A percentile compares a stretch with the other conserved stretches of the same genome.
Evolutionary conservation across 805 yeast genomes (phyloP).

Genomic region (Starmerella sirachaensis): DNA sequence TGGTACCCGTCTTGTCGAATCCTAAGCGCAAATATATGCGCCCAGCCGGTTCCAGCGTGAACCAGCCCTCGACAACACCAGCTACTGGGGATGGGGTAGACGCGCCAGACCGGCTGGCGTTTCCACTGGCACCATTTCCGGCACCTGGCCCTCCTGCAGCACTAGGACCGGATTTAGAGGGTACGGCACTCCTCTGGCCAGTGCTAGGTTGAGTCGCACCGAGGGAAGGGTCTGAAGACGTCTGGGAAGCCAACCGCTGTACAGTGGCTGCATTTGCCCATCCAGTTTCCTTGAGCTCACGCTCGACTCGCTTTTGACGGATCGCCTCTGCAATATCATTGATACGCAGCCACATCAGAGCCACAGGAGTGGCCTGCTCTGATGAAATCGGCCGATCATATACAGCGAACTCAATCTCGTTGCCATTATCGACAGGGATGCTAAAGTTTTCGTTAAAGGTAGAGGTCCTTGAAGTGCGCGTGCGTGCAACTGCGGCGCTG

Average conservation of each 20-base stretch:
- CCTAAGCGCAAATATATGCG: slow-evolving; percentile 68
- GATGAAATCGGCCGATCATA: slow-evolving; percentile 42
- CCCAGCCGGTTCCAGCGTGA: slow-evolving; percentile 86
- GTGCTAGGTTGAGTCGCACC: neutral
- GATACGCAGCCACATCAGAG: slow-evolving; percentile 78
- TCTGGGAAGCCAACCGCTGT: slow-evolving; percentile 22
- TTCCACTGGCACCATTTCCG: neutral
- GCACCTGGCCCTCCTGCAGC: neutral
- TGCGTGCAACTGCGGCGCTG: slow-evolving; percentile 44
- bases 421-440: slow-evolving; percentile 75
- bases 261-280: slow-evolving; percentile 73
- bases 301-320: slow-evolving; percentile 74
- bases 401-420: slow-evolving; percentile 79
- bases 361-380: slow-evolving; percentile 51
- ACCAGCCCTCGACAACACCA: slow-evolving; percentile 58
- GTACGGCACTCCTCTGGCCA: neutral
- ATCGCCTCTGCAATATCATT: slow-evolving; percentile 91
- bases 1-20: slow-evolving; percentile 51
- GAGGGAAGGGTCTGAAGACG: neutral
- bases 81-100: neutral
- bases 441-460: slow-evolving; percentile 69
- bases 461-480: slow-evolving; percentile 52
- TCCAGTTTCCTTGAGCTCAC: slow-evolving; percentile 36
- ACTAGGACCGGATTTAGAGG: neutral
- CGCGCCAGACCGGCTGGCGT: neutral